Percentiles rank a stretch among this genome's conserved stretches.
Conservation (phyloP, 768 basidiomycete species). For the Panellus pusillus region DNA sequence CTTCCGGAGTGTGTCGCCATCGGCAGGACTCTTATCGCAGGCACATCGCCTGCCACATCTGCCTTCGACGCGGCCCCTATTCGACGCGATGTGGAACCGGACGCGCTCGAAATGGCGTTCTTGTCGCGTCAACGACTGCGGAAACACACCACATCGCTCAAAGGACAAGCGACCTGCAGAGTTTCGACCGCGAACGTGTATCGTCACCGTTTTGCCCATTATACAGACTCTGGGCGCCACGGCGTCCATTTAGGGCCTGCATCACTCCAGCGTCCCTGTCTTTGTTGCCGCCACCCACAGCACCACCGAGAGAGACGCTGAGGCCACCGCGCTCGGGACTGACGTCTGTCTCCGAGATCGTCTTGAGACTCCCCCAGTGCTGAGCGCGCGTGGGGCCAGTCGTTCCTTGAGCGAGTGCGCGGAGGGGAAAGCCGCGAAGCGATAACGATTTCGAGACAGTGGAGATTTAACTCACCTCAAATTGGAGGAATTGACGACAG, state of each 20-base stretch:
- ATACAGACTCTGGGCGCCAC: conserved; percentile 7
- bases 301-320: not conserved
- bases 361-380: too few relatives aligned
- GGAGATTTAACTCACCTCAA: too few relatives aligned
- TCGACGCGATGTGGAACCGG: not conserved
- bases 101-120: not conserved
- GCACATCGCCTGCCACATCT: not conserved
- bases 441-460: too few relatives aligned
- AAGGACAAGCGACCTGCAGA: conserved; percentile 9
- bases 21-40: not conserved
- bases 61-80: not conserved
- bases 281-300: conserved; percentile 12
- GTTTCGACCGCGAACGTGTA: not conserved
- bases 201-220: conserved; percentile 5
- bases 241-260: not conserved
- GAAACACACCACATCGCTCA: conserved; percentile 5
- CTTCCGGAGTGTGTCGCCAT: too few relatives aligned
- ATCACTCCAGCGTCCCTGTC: not conserved
- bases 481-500: too few relatives aligned
- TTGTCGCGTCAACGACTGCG: conserved; percentile 13
- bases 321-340: too few relatives aligned
- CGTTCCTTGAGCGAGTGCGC: too few relatives aligned
- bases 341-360: too few relatives aligned
- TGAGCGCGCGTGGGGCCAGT: too few relatives aligned
- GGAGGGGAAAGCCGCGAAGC: too few relatives aligned